Evolutionary conservation across 805 yeast species (phyloP).

Genomic region (Zygotorulaspora danielsina): DNA sequence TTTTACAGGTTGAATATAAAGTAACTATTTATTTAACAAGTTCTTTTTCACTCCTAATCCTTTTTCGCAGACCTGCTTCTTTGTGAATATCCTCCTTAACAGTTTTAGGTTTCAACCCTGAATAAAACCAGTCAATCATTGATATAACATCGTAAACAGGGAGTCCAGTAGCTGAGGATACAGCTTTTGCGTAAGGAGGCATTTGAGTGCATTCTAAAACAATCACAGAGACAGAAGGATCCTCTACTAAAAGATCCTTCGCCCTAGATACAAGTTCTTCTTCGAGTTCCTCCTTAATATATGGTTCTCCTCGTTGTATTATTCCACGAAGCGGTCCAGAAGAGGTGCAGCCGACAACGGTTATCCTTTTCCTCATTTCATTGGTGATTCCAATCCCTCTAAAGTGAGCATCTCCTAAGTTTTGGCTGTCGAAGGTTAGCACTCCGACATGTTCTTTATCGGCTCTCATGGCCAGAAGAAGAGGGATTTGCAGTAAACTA

Average conservation of each 20-base stretch:
- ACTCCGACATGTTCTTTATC: constrained; percentile 28
- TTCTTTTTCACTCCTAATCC: constrained; percentile 30
- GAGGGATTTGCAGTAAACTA: constrained; percentile 33
- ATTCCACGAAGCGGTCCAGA: constrained; percentile 28
- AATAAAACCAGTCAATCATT: constrained; percentile 35
- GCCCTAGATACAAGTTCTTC: constrained; percentile 29
- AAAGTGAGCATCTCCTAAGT: constrained; percentile 30
- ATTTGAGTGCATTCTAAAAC: constrained; percentile 38
- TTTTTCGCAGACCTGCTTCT: constrained; percentile 23
- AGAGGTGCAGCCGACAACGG: constrained; percentile 22
- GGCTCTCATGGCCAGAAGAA: constrained; percentile 21
- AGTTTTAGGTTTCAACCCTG: constrained; percentile 25
- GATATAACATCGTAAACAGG: constrained; percentile 36
- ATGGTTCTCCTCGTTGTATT: constrained; percentile 27
- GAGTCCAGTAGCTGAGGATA: constrained; percentile 26
- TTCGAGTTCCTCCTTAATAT: constrained; percentile 26
- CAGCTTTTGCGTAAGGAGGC: constrained; percentile 35
- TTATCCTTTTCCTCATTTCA: constrained; percentile 20
- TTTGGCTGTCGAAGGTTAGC: constrained; percentile 32
- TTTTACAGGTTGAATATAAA: too few relatives aligned
- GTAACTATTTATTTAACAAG: too few relatives aligned
- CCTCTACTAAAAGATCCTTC: constrained; percentile 18
- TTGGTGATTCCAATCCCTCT: constrained; percentile 30
- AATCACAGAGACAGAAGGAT: constrained; percentile 28
- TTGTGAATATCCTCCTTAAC: constrained; percentile 22